These are phyloP conservation scores for Cokeromyces recurvatus DNA, from an alignment of 371 early-diverging fungal species.

Conservation along the genomic window DNA sequence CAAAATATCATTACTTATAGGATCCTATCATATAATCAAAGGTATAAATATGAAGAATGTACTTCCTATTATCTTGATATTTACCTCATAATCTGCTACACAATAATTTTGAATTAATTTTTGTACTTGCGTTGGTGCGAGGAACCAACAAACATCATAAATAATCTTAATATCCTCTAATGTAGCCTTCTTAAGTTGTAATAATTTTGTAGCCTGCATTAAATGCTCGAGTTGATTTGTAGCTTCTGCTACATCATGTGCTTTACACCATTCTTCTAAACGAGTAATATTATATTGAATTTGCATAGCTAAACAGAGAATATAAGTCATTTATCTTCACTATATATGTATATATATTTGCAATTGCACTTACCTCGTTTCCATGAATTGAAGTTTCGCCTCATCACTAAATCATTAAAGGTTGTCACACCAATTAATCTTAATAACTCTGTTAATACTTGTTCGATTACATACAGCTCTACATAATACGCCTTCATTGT, in stretches of 20 bases:
- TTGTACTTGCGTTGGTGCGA: slow-evolving; percentile 92
- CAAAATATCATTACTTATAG: slow-evolving; percentile 69
- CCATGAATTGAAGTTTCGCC: slow-evolving; percentile 84
- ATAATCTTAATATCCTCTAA: slow-evolving; percentile 90
- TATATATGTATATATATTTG: too few relatives aligned
- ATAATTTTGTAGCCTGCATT: slow-evolving; percentile 91
- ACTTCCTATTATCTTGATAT: neutral
- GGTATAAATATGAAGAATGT: neutral
- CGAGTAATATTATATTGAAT: slow-evolving; percentile 96
- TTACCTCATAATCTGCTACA: slow-evolving; percentile 72
- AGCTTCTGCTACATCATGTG: slow-evolving; percentile 85
- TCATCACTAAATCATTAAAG: slow-evolving; percentile 94
- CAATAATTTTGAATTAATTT: slow-evolving; percentile 85
- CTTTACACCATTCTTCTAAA: slow-evolving; percentile 96
- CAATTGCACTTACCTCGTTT: slow-evolving; percentile 64
- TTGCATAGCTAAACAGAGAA: slow-evolving; percentile 77
- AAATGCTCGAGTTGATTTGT: slow-evolving; percentile 88
- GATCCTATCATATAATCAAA: slow-evolving; percentile 8
- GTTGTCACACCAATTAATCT: slow-evolving; percentile 88
- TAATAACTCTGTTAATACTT: slow-evolving; percentile 86
- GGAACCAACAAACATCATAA: slow-evolving; percentile 92
- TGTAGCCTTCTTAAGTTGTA: slow-evolving; percentile 91
- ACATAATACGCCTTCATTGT: slow-evolving; percentile 95
- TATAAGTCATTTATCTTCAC: too few relatives aligned
- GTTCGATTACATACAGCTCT: slow-evolving; percentile 71